Conservation (phyloP, 441 rosid genomes). For the Sinapis alba region DNA sequence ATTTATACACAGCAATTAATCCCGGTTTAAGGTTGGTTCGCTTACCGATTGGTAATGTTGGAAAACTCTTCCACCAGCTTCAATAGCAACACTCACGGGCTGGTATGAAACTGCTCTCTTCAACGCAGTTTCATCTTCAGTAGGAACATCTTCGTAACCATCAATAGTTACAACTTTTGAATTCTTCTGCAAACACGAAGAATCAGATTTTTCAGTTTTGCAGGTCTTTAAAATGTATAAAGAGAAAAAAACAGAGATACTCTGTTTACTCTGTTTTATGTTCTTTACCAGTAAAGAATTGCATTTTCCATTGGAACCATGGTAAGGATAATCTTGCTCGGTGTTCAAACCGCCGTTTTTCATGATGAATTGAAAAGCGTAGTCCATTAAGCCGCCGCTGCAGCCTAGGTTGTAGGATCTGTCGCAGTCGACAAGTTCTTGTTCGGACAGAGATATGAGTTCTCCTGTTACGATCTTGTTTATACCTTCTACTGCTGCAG, state of each 20-base stretch:
- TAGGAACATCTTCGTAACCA: conserved; percentile 66
- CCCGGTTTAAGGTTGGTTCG: background rate
- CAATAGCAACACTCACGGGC: conserved; percentile 81
- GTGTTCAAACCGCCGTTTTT: conserved; percentile 67
- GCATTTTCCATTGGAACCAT: conserved; percentile 45
- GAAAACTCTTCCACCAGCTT: conserved; percentile 61
- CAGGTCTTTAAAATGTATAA: background rate
- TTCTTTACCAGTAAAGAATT: conserved; percentile 44
- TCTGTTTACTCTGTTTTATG: conserved; percentile 1
- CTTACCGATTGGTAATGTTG: conserved; percentile 69
- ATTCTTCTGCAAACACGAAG: conserved; percentile 44
- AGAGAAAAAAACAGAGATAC: background rate
- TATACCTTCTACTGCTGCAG: conserved; percentile 69
- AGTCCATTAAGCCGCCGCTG: conserved; percentile 75
- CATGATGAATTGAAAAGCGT: conserved; percentile 69
- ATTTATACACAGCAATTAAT: background rate
- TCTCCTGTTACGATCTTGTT: conserved; percentile 71
- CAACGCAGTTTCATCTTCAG: conserved; percentile 52
- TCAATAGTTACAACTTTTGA: conserved; percentile 65
- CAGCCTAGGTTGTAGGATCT: conserved; percentile 61
- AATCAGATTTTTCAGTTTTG: background rate
- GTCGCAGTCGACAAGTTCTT: conserved; percentile 76
- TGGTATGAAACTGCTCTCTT: conserved; percentile 65
- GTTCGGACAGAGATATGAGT: conserved; percentile 62
- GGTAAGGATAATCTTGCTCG: conserved; percentile 62